phyloP scores from a whole-genome alignment of 2,329 filamentous ascomycete genomes.

The Penicillium sp. region DNA sequence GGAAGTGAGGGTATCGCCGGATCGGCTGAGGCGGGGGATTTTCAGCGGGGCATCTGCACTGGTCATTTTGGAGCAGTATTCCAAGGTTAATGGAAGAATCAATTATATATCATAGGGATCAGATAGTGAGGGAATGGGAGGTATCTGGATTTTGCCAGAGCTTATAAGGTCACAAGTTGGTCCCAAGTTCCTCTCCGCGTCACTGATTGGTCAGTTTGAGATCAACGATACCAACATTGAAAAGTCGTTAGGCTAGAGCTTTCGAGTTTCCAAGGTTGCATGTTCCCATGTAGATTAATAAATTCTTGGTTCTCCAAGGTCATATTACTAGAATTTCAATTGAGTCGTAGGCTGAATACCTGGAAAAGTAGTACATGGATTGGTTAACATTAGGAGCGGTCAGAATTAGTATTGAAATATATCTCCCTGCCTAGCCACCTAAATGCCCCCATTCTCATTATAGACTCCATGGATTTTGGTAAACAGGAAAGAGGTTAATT shows the following conservation, averaged over 20 bases:
- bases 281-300: too few relatives aligned
- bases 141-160: neutral
- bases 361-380: too few relatives aligned
- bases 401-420: too few relatives aligned
- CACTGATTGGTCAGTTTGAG: constrained; percentile 38
- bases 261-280: too few relatives aligned
- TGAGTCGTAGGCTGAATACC: too few relatives aligned
- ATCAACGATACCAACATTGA: constrained; percentile 18
- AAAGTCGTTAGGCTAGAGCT: neutral
- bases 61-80: constrained; percentile 4
- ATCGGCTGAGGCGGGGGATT: constrained; percentile 24
- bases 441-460: too few relatives aligned
- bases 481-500: too few relatives aligned
- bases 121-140: neutral
- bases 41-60: constrained; percentile 12
- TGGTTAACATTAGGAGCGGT: too few relatives aligned
- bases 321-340: too few relatives aligned
- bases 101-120: neutral
- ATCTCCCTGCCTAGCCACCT: too few relatives aligned
- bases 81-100: neutral
- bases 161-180: neutral
- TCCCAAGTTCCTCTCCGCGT: neutral
- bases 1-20: constrained; percentile 23
- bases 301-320: too few relatives aligned
- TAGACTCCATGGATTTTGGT: too few relatives aligned